Base-by-base conservation (phyloP, 352 stramenopile species). In the Pythium angustatum region DNA sequence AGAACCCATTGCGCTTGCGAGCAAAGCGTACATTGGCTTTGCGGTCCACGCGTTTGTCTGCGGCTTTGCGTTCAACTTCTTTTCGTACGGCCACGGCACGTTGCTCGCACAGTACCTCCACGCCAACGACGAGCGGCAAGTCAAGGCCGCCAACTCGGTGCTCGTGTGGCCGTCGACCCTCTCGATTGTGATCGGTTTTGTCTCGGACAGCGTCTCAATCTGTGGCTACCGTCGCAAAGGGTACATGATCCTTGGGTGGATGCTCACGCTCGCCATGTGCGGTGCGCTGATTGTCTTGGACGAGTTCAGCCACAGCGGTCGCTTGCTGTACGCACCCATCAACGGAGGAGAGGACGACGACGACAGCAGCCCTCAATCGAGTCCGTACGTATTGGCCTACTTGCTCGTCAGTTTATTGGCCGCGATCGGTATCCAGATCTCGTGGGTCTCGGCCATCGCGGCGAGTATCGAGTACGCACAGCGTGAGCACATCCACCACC, bases 231-330 rank as follows among this genome's bases (percentile, higher is more conserved):
- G 76, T 15, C 72, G 85, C 24, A 93, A 92, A 64, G 64, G 83
- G 19, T 96, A 95, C 69, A 92, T 95, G 66, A 66, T 89, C 4
- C 48, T 85, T 11, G 87, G 87, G 27, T 78, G 66, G 66, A 17
- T 57, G 4, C 12, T 74, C n/a, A 59, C 17, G 8, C 22, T 60
- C 19, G 15, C 41, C 22, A 64, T 65, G 38, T 69, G 30, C 28
- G 31, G 44, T 31, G 34, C 26, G 2, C 7, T 68, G 1, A 41
- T 63, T n/a, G 28, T 68, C n/a, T 19, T 63, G 43, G 52, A 68
- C 24, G 21, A 38, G 17, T 67, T 44, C 54, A 44, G 61, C 55
- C 21, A 64, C 40, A 45, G 28, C 17, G 40, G 28, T 3, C 27
- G 17, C 3, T 28, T 43, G 0, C 22, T 43, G 8, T 8, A 47